Evolutionary conservation across 768 basidiomycete genomes (phyloP).

Genomic region (Hemileccinum impolitum): DNA sequence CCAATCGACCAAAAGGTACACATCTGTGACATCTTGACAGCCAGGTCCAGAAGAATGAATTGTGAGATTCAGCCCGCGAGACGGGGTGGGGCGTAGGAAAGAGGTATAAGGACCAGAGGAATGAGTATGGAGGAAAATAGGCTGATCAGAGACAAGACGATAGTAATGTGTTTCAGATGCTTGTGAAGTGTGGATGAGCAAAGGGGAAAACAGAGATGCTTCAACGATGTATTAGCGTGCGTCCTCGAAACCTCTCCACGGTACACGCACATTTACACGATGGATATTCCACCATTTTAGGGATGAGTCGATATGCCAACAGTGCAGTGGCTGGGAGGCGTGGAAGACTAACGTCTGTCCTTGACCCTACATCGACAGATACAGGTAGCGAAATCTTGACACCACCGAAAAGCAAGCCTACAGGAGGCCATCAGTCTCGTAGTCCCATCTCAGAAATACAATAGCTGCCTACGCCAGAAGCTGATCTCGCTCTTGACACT

Average conservation of each 20-base stretch:
- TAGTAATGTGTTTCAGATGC: conserved; percentile 66
- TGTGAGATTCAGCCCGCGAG: conserved; percentile 48
- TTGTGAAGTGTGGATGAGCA: conserved; percentile 63
- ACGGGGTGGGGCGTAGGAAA: conserved; percentile 6
- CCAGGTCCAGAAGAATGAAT: conserved; percentile 53
- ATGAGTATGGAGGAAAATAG: conserved; percentile 60
- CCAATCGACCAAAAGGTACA: conserved; percentile 68
- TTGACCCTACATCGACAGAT: conserved; percentile 33
- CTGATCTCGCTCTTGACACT: conserved; percentile 32
- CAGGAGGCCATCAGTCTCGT: conserved; percentile 8
- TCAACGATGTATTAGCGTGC: conserved; percentile 8
- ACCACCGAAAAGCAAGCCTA: conserved; percentile 41
- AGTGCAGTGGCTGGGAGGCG: conserved; percentile 57
- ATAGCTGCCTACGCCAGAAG: conserved; percentile 40
- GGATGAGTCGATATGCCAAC: conserved; percentile 57
- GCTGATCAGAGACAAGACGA: conserved; percentile 38
- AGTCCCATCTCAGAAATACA: neutral
- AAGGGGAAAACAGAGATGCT: conserved; percentile 58
- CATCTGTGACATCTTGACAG: conserved; percentile 39
- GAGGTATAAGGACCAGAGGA: conserved; percentile 62
- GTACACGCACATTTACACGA: conserved; percentile 30
- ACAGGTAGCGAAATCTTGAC: conserved; percentile 32
- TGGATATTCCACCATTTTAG: conserved; percentile 21
- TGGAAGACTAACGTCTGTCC: conserved; percentile 49
- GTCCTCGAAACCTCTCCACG: neutral